phyloP scores from a whole-genome alignment of 768 basidiomycete genomes.

The Cytidiella melzeri region DNA sequence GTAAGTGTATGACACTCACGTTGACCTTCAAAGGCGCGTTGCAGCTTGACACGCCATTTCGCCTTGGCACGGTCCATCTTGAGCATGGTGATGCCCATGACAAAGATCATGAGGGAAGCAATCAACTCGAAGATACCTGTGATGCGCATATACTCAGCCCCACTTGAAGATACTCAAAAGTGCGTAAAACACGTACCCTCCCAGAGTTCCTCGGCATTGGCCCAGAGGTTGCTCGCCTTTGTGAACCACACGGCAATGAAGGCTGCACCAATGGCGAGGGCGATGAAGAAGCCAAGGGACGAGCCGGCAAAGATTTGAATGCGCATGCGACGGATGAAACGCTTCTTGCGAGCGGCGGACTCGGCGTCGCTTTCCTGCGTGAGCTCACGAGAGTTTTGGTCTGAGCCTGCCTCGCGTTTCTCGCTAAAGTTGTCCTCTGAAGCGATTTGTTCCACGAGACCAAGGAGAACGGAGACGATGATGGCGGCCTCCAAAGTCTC shows the following conservation, averaged over 20 bases:
- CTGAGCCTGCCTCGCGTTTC: constrained; percentile 14
- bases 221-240: constrained; percentile 78
- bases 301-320: constrained; percentile 78
- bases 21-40: constrained; percentile 62
- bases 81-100: constrained; percentile 93
- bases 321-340: constrained; percentile 61
- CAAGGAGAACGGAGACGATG: constrained; percentile 87
- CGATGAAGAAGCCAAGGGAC: constrained; percentile 64
- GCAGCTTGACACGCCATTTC: constrained; percentile 92
- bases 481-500: constrained; percentile 91
- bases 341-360: constrained; percentile 21
- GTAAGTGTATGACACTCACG: too few species aligned
- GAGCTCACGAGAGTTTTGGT: constrained; percentile 7
- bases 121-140: constrained; percentile 65
- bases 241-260: constrained; percentile 97
- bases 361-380: constrained; percentile 16
- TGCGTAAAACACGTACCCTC: constrained; percentile 60
- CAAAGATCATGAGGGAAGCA: constrained; percentile 77
- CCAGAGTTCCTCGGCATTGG: constrained; percentile 83
- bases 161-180: too few species aligned
- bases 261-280: constrained; percentile 80
- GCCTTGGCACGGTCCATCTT: constrained; percentile 90
- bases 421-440: constrained; percentile 21
- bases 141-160: too few species aligned
- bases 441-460: constrained; percentile 85